phyloP scores from a whole-genome alignment of 208 protist species.

The Leishmania tropica region DNA sequence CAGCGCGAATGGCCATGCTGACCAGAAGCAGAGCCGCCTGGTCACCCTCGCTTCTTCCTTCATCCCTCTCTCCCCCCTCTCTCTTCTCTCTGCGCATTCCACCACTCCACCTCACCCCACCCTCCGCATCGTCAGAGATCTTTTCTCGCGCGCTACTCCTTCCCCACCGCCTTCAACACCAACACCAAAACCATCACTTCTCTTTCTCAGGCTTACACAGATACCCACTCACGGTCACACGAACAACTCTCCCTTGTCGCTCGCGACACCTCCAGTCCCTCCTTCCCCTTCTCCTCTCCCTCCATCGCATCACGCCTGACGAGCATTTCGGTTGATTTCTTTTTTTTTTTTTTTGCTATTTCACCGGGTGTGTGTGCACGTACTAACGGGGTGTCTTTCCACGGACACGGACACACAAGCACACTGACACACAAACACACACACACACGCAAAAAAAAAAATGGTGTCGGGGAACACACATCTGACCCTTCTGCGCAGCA shows the following conservation, averaged over 20 bases:
- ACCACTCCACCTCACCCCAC: not conserved
- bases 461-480: conserved; percentile 20
- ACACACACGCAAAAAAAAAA: no score
- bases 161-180: not conserved
- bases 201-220: not conserved
- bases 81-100: not conserved
- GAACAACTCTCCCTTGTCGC: not conserved
- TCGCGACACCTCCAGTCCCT: not conserved
- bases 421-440: no score
- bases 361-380: not conserved
- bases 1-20: not conserved
- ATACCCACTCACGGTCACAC: not conserved
- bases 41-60: not conserved
- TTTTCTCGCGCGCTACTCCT: no score
- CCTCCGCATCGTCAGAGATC: no score
- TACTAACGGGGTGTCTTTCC: not conserved
- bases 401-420: not conserved
- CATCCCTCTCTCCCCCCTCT: not conserved
- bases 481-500: conserved; percentile 14
- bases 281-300: not conserved
- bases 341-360: not conserved
- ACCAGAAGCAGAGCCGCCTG: not conserved
- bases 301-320: not conserved
- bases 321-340: no score
- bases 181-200: no score